Evolutionary conservation across 1,284 basidiomycete species (phyloP), one percentile per base, ranked within the genome.

Genomic region (Trichosporon faecale): DNA sequence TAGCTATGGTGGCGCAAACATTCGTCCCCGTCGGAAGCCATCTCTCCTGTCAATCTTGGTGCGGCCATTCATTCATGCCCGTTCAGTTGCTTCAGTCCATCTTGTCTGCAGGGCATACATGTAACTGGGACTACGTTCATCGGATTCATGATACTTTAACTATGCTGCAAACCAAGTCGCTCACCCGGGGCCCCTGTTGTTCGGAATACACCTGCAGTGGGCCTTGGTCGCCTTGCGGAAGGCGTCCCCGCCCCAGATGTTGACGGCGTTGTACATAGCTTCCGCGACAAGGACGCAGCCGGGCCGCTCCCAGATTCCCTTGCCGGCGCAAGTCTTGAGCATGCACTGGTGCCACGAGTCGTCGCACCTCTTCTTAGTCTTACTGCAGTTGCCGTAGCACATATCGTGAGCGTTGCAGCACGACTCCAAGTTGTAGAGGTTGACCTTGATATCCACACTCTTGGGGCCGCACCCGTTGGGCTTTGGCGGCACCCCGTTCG

Each of bases 381-480:
- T 60, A 2, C 35, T 16, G 37, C 66, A 66, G 9, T 16, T 37
- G 2, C 66, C 55, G 23, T 66, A 66, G 66, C 66, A 66, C 16
- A 27, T n/a, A 55, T 66, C 66, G 66, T 66, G 66, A 6, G 14
- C 11, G 55, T 57, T 25, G 55, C 66, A 66, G 52, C 66, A 66
- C 11, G 14, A 16, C 33, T 31, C 18, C 55, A 66, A 66, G 31
- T 16, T 25, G 14, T 11, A 21, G 3, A 29, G 23, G 35, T 55
- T 55, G 55, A 61, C 14, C 21, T 37, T 14, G 31, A 18, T 23
- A 21, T 21, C 21, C 2, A 21, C n/a, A 5, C 6, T 4, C 23
- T 52, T 52, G 2, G 49, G 49, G 2, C 49, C 49, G n/a, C 65
- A 66, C 2, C 65, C 65, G 33, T 66, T 66, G 1, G 23, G 21